Base-by-base conservation (phyloP, 148 eudicot genomes). In the Chenopodium suecicum region DNA sequence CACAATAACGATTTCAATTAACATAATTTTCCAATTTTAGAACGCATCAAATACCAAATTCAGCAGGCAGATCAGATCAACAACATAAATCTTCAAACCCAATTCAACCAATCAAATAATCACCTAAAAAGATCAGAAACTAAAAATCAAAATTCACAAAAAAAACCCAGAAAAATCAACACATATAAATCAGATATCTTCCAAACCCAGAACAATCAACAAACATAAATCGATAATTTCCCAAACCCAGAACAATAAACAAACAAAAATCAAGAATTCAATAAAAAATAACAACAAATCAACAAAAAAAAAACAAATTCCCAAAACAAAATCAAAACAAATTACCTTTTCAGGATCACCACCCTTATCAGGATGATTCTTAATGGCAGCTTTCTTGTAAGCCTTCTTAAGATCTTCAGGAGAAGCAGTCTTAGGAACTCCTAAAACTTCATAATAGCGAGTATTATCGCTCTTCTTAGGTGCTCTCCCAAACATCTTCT, bases 291-390 rank as follows among this genome's bases (percentile, higher is more conserved):
- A 5, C 10, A 71, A 47, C 22, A 25, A 50, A 52, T 7, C 1
- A 25, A 4, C 0, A 4, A 9, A 9, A 17, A 46, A 72, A 27
- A 27, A 27, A 27, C 3, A 69, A 16, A 7, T 56, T 56, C 4
- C 16, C 16, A 62, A 1, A 10, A 22, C n/a, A 9, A 41, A 72
- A 41, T 4, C 12, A 37, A 1, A 4, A 27, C 9, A 63, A 44
- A 44, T 37, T 41, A 88, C 90, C 87, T 88, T 91, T 70, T 89
- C 94, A n/a, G 94, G 94, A 83, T 91, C 94, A 69, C 94, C 94
- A 22, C 94, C 94, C 86, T 91, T 91, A 78, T 91, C 94, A 29
- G 94, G 94, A 50, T 91, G 94, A 77, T 91, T 90, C 69, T 91
- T 90, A 56, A 91, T 91, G 14, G 94, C 94, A 14, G 91, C 87